Evolutionary conservation across 2,329 filamentous ascomycete genomes (phyloP).

Genomic region (Lecanicillium sp.): DNA sequence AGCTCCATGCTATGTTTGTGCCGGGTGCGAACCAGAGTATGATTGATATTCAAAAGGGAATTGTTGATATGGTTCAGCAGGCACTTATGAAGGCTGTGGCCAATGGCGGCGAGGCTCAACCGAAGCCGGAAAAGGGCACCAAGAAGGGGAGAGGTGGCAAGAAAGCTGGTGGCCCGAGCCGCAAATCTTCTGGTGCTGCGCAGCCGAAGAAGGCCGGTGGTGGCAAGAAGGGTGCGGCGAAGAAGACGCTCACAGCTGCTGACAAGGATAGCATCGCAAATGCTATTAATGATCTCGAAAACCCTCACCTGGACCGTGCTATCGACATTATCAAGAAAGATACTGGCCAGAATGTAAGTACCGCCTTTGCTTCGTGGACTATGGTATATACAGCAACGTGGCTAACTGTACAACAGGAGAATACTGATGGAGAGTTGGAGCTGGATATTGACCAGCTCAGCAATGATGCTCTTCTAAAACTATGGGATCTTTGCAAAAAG

Average conservation of each 20-base stretch:
- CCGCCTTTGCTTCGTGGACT: conserved; percentile 25
- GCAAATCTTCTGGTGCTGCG: conserved; percentile 32
- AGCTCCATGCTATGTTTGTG: conserved; percentile 46
- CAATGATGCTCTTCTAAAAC: conserved; percentile 43
- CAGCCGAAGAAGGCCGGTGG: conserved; percentile 26
- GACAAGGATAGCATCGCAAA: conserved; percentile 91
- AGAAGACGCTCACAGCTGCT: conserved; percentile 55
- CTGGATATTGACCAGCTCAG: conserved; percentile 51
- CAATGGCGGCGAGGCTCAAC: conserved; percentile 43
- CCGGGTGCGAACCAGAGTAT: conserved; percentile 42
- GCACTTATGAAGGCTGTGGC: conserved; percentile 67
- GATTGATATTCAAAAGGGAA: conserved; percentile 49
- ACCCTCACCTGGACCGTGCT: conserved; percentile 67
- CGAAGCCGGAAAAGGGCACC: conserved; percentile 49
- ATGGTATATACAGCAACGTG: conserved; percentile 17
- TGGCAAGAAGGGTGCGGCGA: conserved; percentile 35
- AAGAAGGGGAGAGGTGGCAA: conserved; percentile 52
- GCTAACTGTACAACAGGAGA: conserved; percentile 30
- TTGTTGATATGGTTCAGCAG: conserved; percentile 58
- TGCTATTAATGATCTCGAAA: conserved; percentile 73
- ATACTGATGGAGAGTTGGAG: conserved; percentile 50
- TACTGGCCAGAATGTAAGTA: conserved; percentile 53
- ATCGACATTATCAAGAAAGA: conserved; percentile 88
- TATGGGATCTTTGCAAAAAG: conserved; percentile 38
- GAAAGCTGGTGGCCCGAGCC: conserved; percentile 31